A percentile compares a stretch with the other conserved stretches of the same genome.
Conservation (phyloP, 2,329 filamentous ascomycete species). For the Colletotrichum spaethianum region DNA sequence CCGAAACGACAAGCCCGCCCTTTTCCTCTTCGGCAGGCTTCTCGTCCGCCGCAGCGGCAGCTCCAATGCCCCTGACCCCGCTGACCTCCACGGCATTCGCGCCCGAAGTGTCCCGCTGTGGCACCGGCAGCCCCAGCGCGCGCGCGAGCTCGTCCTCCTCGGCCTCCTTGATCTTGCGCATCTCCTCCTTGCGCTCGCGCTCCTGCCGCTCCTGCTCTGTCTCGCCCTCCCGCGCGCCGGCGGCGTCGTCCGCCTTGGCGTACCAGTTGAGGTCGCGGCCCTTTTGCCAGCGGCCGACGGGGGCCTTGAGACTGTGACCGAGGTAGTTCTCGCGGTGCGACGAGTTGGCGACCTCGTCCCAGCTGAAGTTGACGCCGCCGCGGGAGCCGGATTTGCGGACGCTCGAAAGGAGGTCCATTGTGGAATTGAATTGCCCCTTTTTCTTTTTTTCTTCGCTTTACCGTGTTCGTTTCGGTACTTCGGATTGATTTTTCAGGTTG, state of each 20-base stretch:
- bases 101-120: conserved; percentile 70
- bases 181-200: conserved; percentile 80
- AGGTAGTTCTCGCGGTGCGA: conserved; percentile 91
- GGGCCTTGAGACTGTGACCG: conserved; percentile 91
- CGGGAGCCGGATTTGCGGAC: conserved; percentile 93
- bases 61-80: conserved; percentile 52
- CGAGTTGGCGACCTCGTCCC: conserved; percentile 92
- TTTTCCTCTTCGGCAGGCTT: conserved; percentile 42
- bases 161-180: conserved; percentile 86
- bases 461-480: too few relatives aligned
- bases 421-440: background rate
- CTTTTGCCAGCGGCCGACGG: conserved; percentile 93
- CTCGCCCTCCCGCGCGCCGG: conserved; percentile 64
- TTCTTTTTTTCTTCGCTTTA: background rate
- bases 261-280: conserved; percentile 78
- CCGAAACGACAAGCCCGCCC: conserved; percentile 41
- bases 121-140: conserved; percentile 84
- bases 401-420: conserved; percentile 93
- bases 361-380: conserved; percentile 95
- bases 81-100: conserved; percentile 79
- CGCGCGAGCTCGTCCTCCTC: conserved; percentile 92
- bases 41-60: conserved; percentile 44
- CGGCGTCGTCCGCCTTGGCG: conserved; percentile 66
- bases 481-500: background rate
- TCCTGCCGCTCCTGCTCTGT: conserved; percentile 71